Percentiles rank a stretch among this genome's conserved stretches.
Conservation (phyloP, 1,284 basidiomycete genomes). For the Sparassis latifolia region DNA sequence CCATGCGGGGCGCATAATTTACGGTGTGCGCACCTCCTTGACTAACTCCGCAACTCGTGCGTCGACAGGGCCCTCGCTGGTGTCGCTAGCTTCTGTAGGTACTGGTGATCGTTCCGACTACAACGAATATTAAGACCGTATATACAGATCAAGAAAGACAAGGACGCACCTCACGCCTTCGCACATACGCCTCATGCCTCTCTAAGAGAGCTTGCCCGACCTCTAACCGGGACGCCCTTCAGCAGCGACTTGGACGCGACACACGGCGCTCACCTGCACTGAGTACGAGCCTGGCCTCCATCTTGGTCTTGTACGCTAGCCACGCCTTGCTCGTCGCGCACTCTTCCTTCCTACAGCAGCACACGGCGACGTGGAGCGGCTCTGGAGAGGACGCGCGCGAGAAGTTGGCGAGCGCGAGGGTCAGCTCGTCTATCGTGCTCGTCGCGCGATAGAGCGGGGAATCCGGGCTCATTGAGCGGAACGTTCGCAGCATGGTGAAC, state of each 20-base stretch:
- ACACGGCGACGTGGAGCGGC: slow-evolving; percentile 40
- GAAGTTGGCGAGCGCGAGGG: slow-evolving; percentile 61
- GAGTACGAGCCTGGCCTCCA: slow-evolving; percentile 72
- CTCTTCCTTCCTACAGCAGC: slow-evolving; percentile 62
- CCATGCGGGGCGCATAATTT: background rate
- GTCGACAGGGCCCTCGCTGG: slow-evolving; percentile 21
- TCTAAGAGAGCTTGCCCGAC: slow-evolving; percentile 87
- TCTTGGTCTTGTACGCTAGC: slow-evolving; percentile 56
- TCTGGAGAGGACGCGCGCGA: slow-evolving; percentile 67
- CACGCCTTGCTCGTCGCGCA: slow-evolving; percentile 63
- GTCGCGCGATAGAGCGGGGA: slow-evolving; percentile 56
- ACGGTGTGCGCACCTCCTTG: slow-evolving; percentile 19
- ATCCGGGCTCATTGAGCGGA: slow-evolving; percentile 40
- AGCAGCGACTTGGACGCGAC: background rate
- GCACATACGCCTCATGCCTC: slow-evolving; percentile 81
- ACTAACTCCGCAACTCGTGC: slow-evolving; percentile 33
- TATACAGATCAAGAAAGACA: background rate
- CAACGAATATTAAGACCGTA: background rate
- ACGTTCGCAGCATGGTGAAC: slow-evolving; percentile 15
- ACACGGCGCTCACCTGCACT: slow-evolving; percentile 62
- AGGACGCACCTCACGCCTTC: slow-evolving; percentile 52
- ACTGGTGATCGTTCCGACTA: slow-evolving; percentile 6
- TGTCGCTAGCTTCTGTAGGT: background rate
- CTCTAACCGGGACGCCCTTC: slow-evolving; percentile 42
- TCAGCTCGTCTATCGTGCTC: slow-evolving; percentile 71